Evolutionary conservation across 2,329 filamentous ascomycete genomes (phyloP).

Genomic region (Aschersonia sp.): DNA sequence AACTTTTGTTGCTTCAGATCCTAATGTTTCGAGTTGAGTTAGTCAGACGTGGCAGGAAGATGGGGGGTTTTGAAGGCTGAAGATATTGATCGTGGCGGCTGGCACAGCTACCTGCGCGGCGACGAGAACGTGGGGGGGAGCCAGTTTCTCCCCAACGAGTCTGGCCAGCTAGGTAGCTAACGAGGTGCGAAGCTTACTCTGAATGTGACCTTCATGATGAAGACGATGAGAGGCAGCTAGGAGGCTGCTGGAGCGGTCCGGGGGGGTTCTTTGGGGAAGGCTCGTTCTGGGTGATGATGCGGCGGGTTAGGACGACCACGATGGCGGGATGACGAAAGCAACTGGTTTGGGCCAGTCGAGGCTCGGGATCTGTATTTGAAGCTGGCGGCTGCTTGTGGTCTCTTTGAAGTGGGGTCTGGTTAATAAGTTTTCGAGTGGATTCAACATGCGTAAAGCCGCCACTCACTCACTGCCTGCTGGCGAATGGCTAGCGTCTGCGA

Average conservation of each 20-base stretch:
- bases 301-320: conserved; percentile 1
- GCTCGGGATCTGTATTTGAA: background rate
- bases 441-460: no score
- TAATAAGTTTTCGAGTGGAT: no score
- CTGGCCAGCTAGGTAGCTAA: background rate
- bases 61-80: no score
- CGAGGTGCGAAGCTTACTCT: conserved; percentile 30
- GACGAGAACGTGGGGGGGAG: no score
- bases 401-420: no score
- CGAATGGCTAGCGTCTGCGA: no score
- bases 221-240: conserved; percentile 16
- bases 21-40: conserved; percentile 26
- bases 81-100: no score
- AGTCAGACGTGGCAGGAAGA: background rate
- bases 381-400: no score
- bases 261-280: background rate
- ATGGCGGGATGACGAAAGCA: conserved; percentile 6
- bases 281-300: background rate
- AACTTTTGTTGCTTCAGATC: conserved; percentile 99
- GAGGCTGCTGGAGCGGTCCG: conserved; percentile 5
- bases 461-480: no score
- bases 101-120: no score
- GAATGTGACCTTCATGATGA: conserved; percentile 56
- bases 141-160: background rate
- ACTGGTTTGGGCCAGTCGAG: conserved; percentile 4